Evolutionary conservation across 169 alveolate species (phyloP).

Genomic region (Toxoplasma gondii): DNA sequence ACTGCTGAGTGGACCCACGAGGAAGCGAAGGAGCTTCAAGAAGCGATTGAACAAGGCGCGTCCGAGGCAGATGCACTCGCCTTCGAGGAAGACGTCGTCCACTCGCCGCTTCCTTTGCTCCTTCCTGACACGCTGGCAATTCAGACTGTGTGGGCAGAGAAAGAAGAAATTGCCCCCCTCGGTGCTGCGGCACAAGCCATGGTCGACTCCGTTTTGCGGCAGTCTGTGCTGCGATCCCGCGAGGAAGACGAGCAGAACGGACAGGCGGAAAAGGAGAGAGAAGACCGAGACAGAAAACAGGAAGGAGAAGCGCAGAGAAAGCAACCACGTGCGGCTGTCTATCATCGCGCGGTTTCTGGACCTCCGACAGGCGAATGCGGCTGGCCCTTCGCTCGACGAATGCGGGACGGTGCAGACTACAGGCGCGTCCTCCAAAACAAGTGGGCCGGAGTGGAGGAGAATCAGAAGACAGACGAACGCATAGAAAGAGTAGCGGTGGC

Average conservation of each 20-base stretch:
- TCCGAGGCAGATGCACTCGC: slow-evolving; percentile 39
- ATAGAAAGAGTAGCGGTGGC: too few relatives aligned
- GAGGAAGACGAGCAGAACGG: not conserved
- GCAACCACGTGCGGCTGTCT: too few relatives aligned
- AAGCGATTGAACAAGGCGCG: slow-evolving; percentile 36
- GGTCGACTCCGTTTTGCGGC: not conserved
- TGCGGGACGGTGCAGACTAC: not conserved
- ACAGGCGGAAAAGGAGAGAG: not conserved
- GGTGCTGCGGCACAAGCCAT: slow-evolving; percentile 65
- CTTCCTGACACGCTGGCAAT: not conserved
- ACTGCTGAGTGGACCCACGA: slow-evolving; percentile 51
- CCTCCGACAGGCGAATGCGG: not conserved
- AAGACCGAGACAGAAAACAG: not conserved
- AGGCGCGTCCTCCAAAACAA: not conserved
- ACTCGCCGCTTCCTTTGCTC: not conserved
- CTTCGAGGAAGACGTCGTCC: slow-evolving; percentile 46
- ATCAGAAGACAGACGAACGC: too few relatives aligned
- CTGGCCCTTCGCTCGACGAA: not conserved
- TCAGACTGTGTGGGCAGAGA: slow-evolving; percentile 58
- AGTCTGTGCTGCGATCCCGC: not conserved
- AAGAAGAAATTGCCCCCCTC: slow-evolving; percentile 49
- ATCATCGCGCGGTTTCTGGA: not conserved
- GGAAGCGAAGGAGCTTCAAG: slow-evolving; percentile 48
- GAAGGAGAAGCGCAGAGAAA: not conserved
- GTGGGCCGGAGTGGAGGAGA: not conserved